Base-by-base conservation (phyloP, 1,284 basidiomycete species). In the Thelephora terrestris region DNA sequence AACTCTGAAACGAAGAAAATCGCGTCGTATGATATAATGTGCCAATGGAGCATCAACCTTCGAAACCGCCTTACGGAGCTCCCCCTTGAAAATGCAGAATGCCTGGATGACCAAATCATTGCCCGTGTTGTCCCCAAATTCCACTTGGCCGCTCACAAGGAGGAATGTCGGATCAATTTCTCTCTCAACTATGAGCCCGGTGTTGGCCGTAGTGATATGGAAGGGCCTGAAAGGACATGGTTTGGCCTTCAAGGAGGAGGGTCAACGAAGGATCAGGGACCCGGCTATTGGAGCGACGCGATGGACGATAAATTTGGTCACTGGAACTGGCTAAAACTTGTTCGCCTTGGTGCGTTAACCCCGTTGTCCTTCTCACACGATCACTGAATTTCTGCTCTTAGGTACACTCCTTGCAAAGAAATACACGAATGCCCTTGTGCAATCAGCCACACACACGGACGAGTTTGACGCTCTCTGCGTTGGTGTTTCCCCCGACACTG, bases 171-270 rank as follows among this genome's bases (percentile, higher is more conserved):
- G 17, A 42, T 44, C 3, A 44, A 43, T 5, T 61, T 42, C 39
- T 59, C 54, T 1, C 46, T 61, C 20, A 58, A 59, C 43, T 54
- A 43, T 38, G 25, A 45, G 2, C 29, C 29, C 5, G 45, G 47
- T 4, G 44, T 36, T 7, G 59, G 45, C 2, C 45, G 54, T 23
- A 57, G 49, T 1, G 53, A 50, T 43, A 56, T 57, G 3, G 58
- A 59, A 45, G 56, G 50, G 9, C 47, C 54, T n/a, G 58, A 59
- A 46, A 27, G 53, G 4, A 47, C 46, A 2, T 59, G 58, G 58
- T 34, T 55, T 1, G 23, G 43, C 5, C 37, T 55, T 6, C 56
- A 60, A 32, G 47, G 43, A 0, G 39, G 50, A 2, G 44, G 54
- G 4, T 36, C 16, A 7, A 50, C 50, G n/a, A 35, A 29, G 29